A percentile compares a stretch with the other conserved stretches of the same genome.
These are phyloP conservation scores for Tylopilus orsonianus DNA, from an alignment of 1,284 basidiomycete species.

Conservation along the genomic window DNA sequence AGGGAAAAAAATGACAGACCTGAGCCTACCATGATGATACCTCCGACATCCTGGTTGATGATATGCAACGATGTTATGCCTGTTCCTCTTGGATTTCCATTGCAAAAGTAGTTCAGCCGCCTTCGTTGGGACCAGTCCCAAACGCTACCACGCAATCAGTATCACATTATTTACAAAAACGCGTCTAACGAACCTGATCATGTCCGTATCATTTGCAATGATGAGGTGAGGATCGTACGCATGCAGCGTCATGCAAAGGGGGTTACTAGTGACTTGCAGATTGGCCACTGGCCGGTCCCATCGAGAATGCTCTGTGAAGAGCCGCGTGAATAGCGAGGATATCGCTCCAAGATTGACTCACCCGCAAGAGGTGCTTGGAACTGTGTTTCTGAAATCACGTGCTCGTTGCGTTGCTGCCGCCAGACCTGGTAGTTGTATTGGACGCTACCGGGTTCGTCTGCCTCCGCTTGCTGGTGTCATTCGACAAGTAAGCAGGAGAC, in stretches of 20 bases:
- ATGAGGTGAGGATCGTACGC: conserved; percentile 90
- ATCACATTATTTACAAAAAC: neutral
- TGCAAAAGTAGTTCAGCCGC: conserved; percentile 82
- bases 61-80: conserved; percentile 90
- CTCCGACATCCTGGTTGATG: conserved; percentile 95
- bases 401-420: conserved; percentile 90
- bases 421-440: conserved; percentile 96
- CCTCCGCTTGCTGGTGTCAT: conserved; percentile 75
- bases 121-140: conserved; percentile 92
- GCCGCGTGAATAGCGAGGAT: conserved; percentile 2
- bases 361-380: conserved; percentile 72
- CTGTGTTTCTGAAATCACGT: conserved; percentile 70
- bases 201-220: conserved; percentile 83
- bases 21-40: conserved; percentile 86
- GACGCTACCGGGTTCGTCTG: conserved; percentile 91
- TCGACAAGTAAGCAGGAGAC: conserved; percentile 11
- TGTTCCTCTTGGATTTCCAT: conserved; percentile 82
- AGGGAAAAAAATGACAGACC: conserved; percentile 47
- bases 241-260: conserved; percentile 85
- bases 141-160: conserved; percentile 51
- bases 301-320: conserved; percentile 45
- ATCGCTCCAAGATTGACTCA: conserved; percentile 38
- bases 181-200: conserved; percentile 68
- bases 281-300: conserved; percentile 85
- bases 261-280: conserved; percentile 69